A percentile compares a stretch with the other conserved stretches of the same genome.
Evolutionary conservation across 2,329 filamentous ascomycete species (phyloP).

Genomic region (Pseudogymnoascus sp.): DNA sequence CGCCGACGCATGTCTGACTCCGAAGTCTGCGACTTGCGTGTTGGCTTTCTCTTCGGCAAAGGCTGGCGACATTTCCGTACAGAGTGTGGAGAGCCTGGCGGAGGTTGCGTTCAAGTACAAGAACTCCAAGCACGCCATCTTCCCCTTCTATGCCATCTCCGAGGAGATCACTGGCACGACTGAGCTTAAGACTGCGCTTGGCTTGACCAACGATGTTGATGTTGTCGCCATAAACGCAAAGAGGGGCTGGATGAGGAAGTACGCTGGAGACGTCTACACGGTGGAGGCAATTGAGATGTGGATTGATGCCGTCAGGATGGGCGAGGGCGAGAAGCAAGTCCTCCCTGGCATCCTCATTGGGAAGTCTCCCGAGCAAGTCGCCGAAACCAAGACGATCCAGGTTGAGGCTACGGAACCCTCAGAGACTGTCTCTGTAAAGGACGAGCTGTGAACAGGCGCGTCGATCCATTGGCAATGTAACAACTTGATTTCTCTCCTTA

Average conservation of each 20-base stretch:
- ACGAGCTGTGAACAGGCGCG: not conserved
- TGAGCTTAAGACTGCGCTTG: conserved; percentile 52
- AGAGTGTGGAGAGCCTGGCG: conserved; percentile 56
- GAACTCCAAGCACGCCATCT: conserved; percentile 57
- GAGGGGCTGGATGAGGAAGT: conserved; percentile 77
- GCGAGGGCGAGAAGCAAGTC: conserved; percentile 74
- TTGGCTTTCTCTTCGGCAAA: conserved; percentile 60
- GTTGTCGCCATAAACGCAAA: conserved; percentile 79
- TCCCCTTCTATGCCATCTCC: conserved; percentile 76
- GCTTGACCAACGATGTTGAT: conserved; percentile 54
- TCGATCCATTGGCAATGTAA: not conserved
- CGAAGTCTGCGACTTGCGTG: conserved; percentile 75
- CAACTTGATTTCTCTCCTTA: not conserved
- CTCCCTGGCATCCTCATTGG: conserved; percentile 47
- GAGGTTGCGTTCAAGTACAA: conserved; percentile 71
- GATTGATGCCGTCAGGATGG: conserved; percentile 86
- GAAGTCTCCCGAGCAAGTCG: conserved; percentile 38
- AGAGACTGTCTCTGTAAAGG: not conserved
- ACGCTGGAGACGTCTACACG: conserved; percentile 43
- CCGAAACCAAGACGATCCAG: conserved; percentile 1
- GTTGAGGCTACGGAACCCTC: not conserved
- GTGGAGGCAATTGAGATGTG: conserved; percentile 65
- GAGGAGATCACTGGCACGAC: conserved; percentile 49
- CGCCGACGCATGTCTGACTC: conserved; percentile 61
- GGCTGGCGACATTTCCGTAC: conserved; percentile 33